Base-by-base conservation (phyloP, 1,284 basidiomycete genomes). In the Leucoagaricus sp. region DNA sequence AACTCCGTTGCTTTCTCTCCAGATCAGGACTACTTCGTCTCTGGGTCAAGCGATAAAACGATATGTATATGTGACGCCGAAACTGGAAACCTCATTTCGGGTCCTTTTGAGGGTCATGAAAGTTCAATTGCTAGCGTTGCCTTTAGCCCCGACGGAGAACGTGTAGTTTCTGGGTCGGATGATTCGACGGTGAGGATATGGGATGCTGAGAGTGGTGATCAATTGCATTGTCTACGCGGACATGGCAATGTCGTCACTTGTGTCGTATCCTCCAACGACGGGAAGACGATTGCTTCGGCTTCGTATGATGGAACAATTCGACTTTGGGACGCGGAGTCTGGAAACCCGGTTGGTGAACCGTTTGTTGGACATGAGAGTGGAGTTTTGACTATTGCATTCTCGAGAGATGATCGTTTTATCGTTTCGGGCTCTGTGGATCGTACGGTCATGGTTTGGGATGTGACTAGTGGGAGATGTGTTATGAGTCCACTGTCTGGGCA, bases 301-400 rank as follows among this genome's bases (percentile, higher is more conserved):
- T 62, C 61, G 3, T 36, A 54, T 33, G 63, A 65, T 29, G 49
- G 53, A 10, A 62, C 57, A 4, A 56, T 67, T 4, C 40, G 59
- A 38, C 31, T 66, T 5, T 63, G 61, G 62, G 58, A 65, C 53
- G 40, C 53, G 21, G 19, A 42, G n/a, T 53, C 55, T 42, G 55
- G 62, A 12, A 7, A 50, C 25, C 13, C 9, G 19, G 34, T 58
- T 45, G 48, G 28, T 7, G 29, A 17, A 6, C 42, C 40, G 8
- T 23, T 41, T 29, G 60, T 10, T n/a, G 64, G 60, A 15, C 68
- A 70, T 51, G 29, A 47, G 6, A 57, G 55, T 13, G 46, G 25
- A 15, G 63, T 70, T 7, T 56, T 12, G 1, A 60, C 62, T 40
- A 62, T 71, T 23, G 61, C 61, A 9, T 68, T 66, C 59, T 69